Percentiles rank a stretch among this genome's conserved stretches.
Conservation (phyloP, 345 rosid species). For the Barbarea vulgaris region DNA sequence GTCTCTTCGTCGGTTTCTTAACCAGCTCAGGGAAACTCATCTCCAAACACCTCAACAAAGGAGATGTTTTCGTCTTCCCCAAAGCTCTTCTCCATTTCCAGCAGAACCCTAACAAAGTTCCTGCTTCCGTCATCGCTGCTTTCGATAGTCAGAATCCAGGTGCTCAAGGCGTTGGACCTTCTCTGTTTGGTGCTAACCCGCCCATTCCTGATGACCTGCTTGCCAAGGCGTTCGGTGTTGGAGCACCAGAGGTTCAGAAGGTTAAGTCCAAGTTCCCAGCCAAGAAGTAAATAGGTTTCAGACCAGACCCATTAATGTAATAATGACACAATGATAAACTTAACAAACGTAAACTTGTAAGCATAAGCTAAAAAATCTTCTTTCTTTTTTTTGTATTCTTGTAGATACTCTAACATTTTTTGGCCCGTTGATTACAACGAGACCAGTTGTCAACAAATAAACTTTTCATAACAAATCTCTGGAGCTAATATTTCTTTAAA, state of each 20-base stretch:
- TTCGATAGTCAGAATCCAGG: constrained; percentile 68
- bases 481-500: neutral
- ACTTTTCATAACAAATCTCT: constrained; percentile 10
- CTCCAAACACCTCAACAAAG: constrained; percentile 56
- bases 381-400: neutral
- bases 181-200: constrained; percentile 54
- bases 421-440: constrained; percentile 15
- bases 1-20: constrained; percentile 56
- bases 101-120: constrained; percentile 43
- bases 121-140: constrained; percentile 56
- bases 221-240: constrained; percentile 53
- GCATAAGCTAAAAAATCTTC: constrained; percentile 21
- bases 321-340: constrained; percentile 9
- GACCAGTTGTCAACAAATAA: constrained; percentile 17
- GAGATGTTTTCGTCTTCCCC: constrained; percentile 60
- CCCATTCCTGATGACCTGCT: constrained; percentile 52
- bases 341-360: constrained; percentile 19
- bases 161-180: constrained; percentile 46
- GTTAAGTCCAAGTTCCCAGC: constrained; percentile 53
- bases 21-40: constrained; percentile 52
- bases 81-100: constrained; percentile 63
- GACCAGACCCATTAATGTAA: neutral
- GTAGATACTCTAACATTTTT: constrained; percentile 24
- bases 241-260: constrained; percentile 43
- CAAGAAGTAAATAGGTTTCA: constrained; percentile 41